Conservation (phyloP, 305 asterid species). For the Withania somnifera region DNA sequence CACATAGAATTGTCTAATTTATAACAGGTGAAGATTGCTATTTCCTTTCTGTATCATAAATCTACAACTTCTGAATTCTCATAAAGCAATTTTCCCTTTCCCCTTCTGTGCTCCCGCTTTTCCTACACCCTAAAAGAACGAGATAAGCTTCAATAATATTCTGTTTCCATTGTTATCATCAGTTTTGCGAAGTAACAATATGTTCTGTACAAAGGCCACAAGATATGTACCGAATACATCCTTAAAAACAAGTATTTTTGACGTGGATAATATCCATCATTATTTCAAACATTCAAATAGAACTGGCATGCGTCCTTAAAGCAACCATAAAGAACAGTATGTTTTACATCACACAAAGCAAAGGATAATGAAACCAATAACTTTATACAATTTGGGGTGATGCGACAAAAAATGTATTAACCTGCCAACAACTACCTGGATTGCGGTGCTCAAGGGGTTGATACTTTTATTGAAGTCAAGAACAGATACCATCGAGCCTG, state of each 20-base stretch:
- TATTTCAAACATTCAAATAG: not conserved
- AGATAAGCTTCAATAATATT: not conserved
- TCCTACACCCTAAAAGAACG: not conserved
- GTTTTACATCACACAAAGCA: not conserved
- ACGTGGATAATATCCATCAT: not conserved
- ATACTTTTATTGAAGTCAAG: constrained; percentile 80
- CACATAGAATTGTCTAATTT: not conserved
- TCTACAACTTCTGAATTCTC: not conserved
- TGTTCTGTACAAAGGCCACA: not conserved
- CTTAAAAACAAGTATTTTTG: not conserved
- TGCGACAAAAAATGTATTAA: not conserved
- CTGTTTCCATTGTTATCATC: not conserved
- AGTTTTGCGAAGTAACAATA: not conserved
- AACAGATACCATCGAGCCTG: constrained; percentile 55
- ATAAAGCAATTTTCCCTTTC: not conserved
- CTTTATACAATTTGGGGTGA: not conserved
- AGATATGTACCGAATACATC: not conserved
- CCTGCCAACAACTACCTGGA: constrained; percentile 42
- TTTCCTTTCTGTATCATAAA: not conserved
- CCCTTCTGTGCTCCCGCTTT: not conserved
- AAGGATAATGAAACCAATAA: not conserved
- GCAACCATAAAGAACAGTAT: not conserved
- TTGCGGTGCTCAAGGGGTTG: constrained; percentile 30
- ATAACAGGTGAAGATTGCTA: not conserved
- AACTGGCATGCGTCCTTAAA: not conserved